Base-by-base conservation (phyloP, 2,329 filamentous ascomycete species). In the Pseudogymnoascus sp. region DNA sequence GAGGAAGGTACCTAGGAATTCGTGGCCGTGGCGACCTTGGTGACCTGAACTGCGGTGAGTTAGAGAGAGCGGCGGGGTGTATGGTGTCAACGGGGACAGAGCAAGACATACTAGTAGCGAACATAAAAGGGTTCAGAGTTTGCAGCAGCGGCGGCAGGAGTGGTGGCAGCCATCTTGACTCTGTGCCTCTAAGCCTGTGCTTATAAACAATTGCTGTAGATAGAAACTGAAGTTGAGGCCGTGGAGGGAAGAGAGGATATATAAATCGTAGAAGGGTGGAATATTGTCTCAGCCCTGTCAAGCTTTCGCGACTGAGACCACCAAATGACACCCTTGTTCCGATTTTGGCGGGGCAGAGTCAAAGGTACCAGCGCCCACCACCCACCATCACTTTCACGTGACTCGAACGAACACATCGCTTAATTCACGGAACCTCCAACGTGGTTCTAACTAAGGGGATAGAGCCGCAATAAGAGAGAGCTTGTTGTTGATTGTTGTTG, bases 21-120 rank as follows among this genome's bases (percentile, higher is more conserved):
- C 95, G 79, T 99, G 95, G 67, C 95, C 95, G 77, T 98, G 97
- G 68, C 93, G 90, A 73, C 95, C 95, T 77, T 92, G 95, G 78
- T 99, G 95, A 72, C 95, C 95, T 70, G 95, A 98, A 82, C 93
- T 98, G 74, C 71, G 64, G 68, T 73, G 67, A 72, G 24, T 41
- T 14, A 14, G 40, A 69, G 64, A 70, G 26, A 33, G n/a, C 26
- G 2, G 26, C 26, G 46, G 26, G 46, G 66, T 33, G 64, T 8
- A 26, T 7, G 41, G 10, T n/a, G n/a, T 19, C 4, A 50, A 59
- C 22, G 24, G 10, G 38, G 38, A 22, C 5, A 12, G 19, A 31
- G 14, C 89, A 56, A 33, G 46, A 56, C 46, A 76, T 85, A 97
- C 93, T 99, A 99, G 82, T 99, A 99, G 72, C 95, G 88, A 69